A percentile compares a stretch with the other conserved stretches of the same genome.
Evolutionary conservation across 1,284 basidiomycete genomes (phyloP).

Genomic region (Salmacisia buchloeana): DNA sequence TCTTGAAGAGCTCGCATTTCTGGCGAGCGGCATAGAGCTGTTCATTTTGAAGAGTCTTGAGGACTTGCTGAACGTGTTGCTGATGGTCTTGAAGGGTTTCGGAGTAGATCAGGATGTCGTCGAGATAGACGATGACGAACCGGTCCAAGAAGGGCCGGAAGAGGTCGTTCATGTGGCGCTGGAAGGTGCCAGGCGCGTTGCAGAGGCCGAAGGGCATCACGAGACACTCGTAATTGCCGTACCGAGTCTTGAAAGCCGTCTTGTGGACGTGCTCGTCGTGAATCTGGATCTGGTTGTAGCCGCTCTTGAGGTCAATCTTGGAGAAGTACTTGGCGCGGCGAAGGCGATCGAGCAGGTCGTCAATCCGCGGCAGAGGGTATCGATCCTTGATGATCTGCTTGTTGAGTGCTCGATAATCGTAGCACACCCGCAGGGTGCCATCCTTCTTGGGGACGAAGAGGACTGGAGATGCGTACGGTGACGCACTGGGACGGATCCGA

Average conservation of each 20-base stretch:
- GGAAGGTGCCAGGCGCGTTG: conserved; percentile 28
- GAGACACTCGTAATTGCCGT: conserved; percentile 12
- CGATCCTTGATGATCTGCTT: conserved; percentile 51
- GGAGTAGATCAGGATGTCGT: conserved; percentile 56
- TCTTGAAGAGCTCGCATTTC: conserved; percentile 16
- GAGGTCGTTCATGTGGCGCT: conserved; percentile 48
- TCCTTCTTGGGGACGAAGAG: too few species aligned
- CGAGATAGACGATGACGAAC: conserved; percentile 54
- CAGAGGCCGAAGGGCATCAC: conserved; percentile 10
- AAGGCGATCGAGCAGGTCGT: conserved; percentile 51
- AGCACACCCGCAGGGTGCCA: too few species aligned
- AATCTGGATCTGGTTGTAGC: conserved; percentile 51
- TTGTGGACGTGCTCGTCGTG: conserved; percentile 51
- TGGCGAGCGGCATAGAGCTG: conserved; percentile 11
- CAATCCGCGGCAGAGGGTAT: conserved; percentile 51
- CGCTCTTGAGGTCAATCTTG: conserved; percentile 51
- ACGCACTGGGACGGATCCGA: conserved; percentile 2
- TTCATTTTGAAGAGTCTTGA: conserved; percentile 46
- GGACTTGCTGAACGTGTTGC: conserved; percentile 47
- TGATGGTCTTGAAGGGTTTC: conserved; percentile 51
- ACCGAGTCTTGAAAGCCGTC: conserved; percentile 23
- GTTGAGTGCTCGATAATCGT: too few species aligned
- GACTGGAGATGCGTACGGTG: conserved; percentile 3
- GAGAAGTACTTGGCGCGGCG: conserved; percentile 45
- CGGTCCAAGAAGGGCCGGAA: conserved; percentile 49